Evolutionary conservation across 352 stramenopile species (phyloP).

Genomic region (Phytophthora litchii): DNA sequence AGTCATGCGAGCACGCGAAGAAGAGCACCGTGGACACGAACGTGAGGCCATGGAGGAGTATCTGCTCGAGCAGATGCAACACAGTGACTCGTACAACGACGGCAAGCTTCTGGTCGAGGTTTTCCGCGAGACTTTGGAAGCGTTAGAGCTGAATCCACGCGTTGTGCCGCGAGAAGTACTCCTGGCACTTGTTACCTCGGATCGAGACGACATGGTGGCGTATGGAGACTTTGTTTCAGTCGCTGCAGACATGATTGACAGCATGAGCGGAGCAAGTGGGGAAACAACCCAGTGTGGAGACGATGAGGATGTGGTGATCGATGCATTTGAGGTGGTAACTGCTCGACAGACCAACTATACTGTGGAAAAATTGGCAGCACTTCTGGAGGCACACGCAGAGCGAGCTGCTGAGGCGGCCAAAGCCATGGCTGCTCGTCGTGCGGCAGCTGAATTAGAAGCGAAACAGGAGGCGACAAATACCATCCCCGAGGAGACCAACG

Average conservation of each 20-base stretch:
- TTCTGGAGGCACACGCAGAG: constrained; percentile 44
- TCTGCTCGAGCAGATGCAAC: constrained; percentile 65
- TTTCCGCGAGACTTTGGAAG: constrained; percentile 45
- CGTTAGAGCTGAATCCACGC: constrained; percentile 40
- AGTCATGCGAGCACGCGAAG: constrained; percentile 40
- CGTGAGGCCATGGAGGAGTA: constrained; percentile 61
- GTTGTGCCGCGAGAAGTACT: constrained; percentile 49
- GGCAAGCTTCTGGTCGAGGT: constrained; percentile 54
- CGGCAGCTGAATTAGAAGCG: constrained; percentile 17
- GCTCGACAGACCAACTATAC: constrained; percentile 46
- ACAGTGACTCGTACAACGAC: constrained; percentile 70
- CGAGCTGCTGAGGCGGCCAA: constrained; percentile 18
- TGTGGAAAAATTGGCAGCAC: constrained; percentile 44
- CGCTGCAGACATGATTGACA: constrained; percentile 56
- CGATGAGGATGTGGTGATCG: constrained; percentile 25
- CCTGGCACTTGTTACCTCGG: constrained; percentile 51
- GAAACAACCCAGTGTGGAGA: constrained; percentile 6
- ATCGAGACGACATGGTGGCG: constrained; percentile 67
- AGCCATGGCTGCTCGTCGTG: constrained; percentile 19
- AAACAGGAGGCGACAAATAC: constrained; percentile 9
- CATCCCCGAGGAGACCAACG: constrained; percentile 26
- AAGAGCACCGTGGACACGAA: constrained; percentile 43
- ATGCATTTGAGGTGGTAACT: constrained; percentile 38
- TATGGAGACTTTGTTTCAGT: constrained; percentile 56
- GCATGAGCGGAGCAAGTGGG: constrained; percentile 28